Conservation (phyloP, 2,329 filamentous ascomycete species). For the Aurifilum marmelostoma region DNA sequence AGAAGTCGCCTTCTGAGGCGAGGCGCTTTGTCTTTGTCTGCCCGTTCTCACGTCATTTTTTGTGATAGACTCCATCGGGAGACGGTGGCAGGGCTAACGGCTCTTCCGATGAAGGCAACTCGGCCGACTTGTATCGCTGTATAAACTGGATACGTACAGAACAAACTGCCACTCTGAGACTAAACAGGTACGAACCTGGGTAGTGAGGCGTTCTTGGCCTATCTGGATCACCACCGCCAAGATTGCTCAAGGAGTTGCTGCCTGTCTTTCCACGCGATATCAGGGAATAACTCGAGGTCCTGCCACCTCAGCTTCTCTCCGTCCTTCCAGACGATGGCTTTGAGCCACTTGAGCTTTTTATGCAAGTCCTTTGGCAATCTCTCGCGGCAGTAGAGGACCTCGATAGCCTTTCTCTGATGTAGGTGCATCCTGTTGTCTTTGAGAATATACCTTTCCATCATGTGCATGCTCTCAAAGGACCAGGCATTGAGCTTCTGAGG, state of each 20-base stretch:
- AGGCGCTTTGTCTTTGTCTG: too few relatives aligned
- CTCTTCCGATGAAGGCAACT: too few relatives aligned
- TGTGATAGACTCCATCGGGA: not conserved
- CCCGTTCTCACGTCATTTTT: not conserved
- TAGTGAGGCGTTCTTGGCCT: not conserved
- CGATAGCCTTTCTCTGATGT: constrained; percentile 39
- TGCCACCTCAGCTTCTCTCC: constrained; percentile 30
- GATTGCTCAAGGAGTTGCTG: constrained; percentile 22
- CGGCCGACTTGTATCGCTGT: too few relatives aligned
- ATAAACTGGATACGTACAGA: too few relatives aligned
- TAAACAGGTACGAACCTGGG: not conserved
- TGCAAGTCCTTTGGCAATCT: constrained; percentile 35
- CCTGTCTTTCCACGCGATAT: constrained; percentile 26
- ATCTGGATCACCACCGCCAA: constrained; percentile 22
- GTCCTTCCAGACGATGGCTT: constrained; percentile 35
- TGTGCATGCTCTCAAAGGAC: constrained; percentile 38
- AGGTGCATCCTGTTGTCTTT: constrained; percentile 38
- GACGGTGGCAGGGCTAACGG: not conserved
- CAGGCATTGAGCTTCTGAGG: constrained; percentile 41
- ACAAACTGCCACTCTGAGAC: too few relatives aligned
- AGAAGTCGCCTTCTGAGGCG: too few relatives aligned
- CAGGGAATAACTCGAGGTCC: constrained; percentile 24
- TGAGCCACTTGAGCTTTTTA: constrained; percentile 37
- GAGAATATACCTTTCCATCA: constrained; percentile 42
- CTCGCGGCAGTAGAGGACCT: constrained; percentile 35